Conservation (phyloP, 2,329 filamentous ascomycete species). For the Apiospora aurea region DNA sequence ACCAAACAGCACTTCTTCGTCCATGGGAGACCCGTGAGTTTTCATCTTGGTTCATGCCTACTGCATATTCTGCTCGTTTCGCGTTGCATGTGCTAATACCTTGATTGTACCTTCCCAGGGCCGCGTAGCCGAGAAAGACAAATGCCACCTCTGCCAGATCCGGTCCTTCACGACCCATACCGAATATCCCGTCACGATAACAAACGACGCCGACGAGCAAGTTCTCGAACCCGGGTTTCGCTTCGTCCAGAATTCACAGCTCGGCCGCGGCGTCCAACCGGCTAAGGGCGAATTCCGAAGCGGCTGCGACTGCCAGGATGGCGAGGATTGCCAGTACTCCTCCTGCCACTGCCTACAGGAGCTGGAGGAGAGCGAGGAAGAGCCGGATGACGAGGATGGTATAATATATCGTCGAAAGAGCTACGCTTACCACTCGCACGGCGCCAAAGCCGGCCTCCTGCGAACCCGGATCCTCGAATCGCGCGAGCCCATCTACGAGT, state of each 20-base stretch:
- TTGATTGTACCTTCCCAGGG: conserved; percentile 36
- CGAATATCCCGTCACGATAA: conserved; percentile 63
- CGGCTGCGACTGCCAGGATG: conserved; percentile 71
- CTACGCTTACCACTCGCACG: conserved; percentile 71
- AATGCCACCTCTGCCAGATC: conserved; percentile 70
- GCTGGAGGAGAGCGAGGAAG: conserved; percentile 62
- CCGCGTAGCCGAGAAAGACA: conserved; percentile 46
- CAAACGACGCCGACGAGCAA: conserved; percentile 65
- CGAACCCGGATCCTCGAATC: conserved; percentile 59
- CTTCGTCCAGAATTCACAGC: conserved; percentile 70
- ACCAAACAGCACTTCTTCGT: conserved; percentile 58
- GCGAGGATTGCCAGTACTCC: conserved; percentile 69
- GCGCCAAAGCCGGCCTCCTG: conserved; percentile 59
- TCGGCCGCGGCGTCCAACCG: conserved; percentile 65
- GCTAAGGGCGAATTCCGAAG: conserved; percentile 68
- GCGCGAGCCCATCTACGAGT: conserved; percentile 77
- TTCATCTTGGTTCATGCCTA: conserved; percentile 17
- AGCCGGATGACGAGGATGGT: conserved; percentile 54
- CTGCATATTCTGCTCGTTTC: neutral
- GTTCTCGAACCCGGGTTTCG: conserved; percentile 68
- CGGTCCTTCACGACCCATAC: conserved; percentile 58
- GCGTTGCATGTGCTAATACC: neutral
- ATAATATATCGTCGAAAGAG: conserved; percentile 46
- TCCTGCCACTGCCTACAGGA: conserved; percentile 71
- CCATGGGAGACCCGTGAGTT: conserved; percentile 50